Evolutionary conservation across 352 stramenopile genomes (phyloP).

Genomic region (Phytophthora litchii): DNA sequence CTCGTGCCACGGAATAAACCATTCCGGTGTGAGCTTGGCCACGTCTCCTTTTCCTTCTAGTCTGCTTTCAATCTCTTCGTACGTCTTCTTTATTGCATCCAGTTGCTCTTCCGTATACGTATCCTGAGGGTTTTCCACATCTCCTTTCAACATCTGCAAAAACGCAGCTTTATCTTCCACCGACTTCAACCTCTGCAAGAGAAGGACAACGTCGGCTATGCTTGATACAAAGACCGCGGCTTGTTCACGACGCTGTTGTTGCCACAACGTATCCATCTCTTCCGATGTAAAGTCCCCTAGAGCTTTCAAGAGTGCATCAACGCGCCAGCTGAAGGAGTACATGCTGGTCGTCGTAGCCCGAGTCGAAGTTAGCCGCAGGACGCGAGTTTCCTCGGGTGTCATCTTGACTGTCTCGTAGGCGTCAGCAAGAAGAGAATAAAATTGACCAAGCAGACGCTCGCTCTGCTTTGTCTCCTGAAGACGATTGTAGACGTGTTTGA

Average conservation of each 20-base stretch:
- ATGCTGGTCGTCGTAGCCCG: conserved; percentile 6
- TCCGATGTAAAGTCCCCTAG: background rate
- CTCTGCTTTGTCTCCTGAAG: too few species aligned
- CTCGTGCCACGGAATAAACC: conserved; percentile 21
- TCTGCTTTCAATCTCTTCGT: too few species aligned
- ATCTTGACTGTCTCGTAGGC: conserved; percentile 5
- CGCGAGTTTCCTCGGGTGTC: conserved; percentile 5
- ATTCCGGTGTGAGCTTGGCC: conserved; percentile 5
- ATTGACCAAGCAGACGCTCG: too few species aligned
- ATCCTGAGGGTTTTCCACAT: background rate
- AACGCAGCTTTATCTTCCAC: background rate
- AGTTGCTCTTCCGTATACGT: too few species aligned
- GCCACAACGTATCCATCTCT: background rate
- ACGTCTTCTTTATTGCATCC: too few species aligned
- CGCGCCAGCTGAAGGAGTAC: conserved; percentile 5
- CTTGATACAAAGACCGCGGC: background rate
- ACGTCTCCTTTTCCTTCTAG: too few species aligned
- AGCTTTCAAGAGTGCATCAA: conserved; percentile 1
- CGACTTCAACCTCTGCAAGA: conserved; percentile 9
- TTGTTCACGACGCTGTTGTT: conserved; percentile 9
- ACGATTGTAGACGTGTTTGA: too few species aligned
- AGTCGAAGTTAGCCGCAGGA: conserved; percentile 7
- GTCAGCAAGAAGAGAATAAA: conserved; percentile 4
- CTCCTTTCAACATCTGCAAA: background rate
- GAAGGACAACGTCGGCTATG: too few species aligned